Base-by-base conservation (phyloP, 169 alveolate genomes). In the Amoebophrya sp. region DNA sequence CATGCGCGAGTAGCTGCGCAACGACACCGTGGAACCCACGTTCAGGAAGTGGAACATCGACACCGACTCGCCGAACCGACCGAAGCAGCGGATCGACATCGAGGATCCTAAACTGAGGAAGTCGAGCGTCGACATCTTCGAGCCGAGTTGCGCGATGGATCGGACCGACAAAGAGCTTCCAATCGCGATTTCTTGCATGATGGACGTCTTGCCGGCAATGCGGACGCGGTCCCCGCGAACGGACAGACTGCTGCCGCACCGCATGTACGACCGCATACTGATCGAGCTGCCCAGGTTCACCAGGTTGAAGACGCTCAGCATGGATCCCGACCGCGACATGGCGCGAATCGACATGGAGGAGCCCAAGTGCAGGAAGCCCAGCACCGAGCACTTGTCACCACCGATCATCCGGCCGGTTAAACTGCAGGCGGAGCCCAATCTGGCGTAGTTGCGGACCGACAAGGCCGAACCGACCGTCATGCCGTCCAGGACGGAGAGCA, bases 321-420 rank as follows among this genome's bases (percentile, higher is more conserved):
- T 23, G 35, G 33, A 18, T 53, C 91, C 91, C 3, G 32, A 23
- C n/a, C 66, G n/a, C 66, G 18, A 38, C 77, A 40, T 3, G 40
- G 91, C 32, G 40, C 91, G 40, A 1, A 39, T n/a, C n/a, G 91
- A 89, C 29, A 89, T 32, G n/a, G 91, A 40, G 91, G 66, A 38
- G 32, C 91, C 91, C n/a, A 89, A 55, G 23, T 39, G 40, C 35
- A 89, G 23, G 53, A 41, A 39, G 91, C 33, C 77, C 35, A 89
- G 54, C 54, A 89, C 91, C 3, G 66, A 39, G 14, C 14, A 3
- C 38, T n/a, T 32, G 23, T 39, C n/a, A 55, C 66, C 54, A 39
- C 3, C 32, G 66, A 39, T 23, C 0, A 25, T 55, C 18, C 29
- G 32, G 0, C 39, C 77, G 25, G 25, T 1, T 12, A 41, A 7